phyloP scores from a whole-genome alignment of 768 basidiomycete genomes.

The Leccinellum rugosiceps region DNA sequence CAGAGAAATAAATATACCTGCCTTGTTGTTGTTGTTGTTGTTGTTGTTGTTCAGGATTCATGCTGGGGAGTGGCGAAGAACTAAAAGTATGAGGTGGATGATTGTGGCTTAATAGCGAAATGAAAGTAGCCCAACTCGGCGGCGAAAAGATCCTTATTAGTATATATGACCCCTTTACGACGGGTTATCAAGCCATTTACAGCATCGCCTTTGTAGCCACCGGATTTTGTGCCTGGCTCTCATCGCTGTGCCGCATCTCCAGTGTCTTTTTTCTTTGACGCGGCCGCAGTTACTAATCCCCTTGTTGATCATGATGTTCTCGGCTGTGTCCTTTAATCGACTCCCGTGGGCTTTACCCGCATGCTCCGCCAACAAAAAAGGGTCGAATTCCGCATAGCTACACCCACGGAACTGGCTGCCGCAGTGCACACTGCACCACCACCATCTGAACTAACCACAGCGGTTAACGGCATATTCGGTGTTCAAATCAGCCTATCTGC shows the following conservation, averaged over 20 bases:
- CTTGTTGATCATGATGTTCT: conserved; percentile 1
- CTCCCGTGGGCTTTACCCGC: not conserved
- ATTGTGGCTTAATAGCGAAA: conserved; percentile 19
- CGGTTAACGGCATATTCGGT: not conserved
- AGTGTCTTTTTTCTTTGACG: not conserved
- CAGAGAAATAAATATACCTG: not conserved
- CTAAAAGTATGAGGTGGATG: conserved; percentile 11
- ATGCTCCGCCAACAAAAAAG: not conserved
- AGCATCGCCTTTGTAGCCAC: not conserved
- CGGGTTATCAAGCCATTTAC: conserved; percentile 3
- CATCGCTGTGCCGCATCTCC: conserved; percentile 1
- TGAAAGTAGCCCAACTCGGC: not conserved
- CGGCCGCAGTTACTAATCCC: not conserved
- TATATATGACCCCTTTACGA: not conserved
- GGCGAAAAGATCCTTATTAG: not conserved
- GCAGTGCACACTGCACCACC: not conserved
- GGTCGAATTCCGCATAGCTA: not conserved
- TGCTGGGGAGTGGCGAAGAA: not conserved
- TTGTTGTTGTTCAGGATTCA: not conserved
- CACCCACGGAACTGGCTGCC: not conserved
- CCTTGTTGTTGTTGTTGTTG: conserved; percentile 19
- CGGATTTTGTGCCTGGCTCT: not conserved
- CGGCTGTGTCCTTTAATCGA: conserved; percentile 2
- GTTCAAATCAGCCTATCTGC: not conserved
- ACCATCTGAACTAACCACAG: not conserved